Base-by-base conservation (phyloP, 345 rosid species). In the Physaria fendleri region DNA sequence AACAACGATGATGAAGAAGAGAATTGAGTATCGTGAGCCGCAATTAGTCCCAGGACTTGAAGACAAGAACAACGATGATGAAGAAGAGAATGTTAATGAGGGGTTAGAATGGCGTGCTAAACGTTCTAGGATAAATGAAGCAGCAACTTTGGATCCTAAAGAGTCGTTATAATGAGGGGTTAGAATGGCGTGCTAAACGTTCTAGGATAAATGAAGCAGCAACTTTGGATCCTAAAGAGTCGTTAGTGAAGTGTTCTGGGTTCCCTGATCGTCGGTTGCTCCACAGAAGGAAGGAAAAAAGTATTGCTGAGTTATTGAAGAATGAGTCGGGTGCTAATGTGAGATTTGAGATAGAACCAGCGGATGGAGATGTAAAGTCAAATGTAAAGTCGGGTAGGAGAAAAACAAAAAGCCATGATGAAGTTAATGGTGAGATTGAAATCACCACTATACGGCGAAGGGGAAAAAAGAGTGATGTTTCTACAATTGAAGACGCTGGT, bases 251-350 rank as follows among this genome's bases (percentile, higher is more conserved):
- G 25, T 74, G 86, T 64, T 68, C 65, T 2, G 71, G 68, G 24
- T 74, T 43, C 62, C 65, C 79, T 8, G 78, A 69, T 33, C 76
- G 64, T 69, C 68, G 77, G 66, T 70, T 57, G 48, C 25, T 50
- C 41, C 82, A 77, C 53, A 75, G 72, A 45, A 74, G 81, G 71
- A 87, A 89, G 66, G 81, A 80, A 77, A 92, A 92, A 74, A 92
- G 99, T 71, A 83, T 92, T 68, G 85, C 95, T 65, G 89, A 86
- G 42, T 83, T 92, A 35, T 53, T 92, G 67, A 82, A 75, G 39
- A 79, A 71, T 25, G 69, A 72, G 32, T 22, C 39, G 0, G 42
- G 43, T 81, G 66, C 73, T 34, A 67, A 6, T 64, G 69, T 62
- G 21, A 64, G 57, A 30, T 62, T 61, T 42, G 66, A 52, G 58